Conservation (phyloP, 2,329 filamentous ascomycete species). For the Xylariomycetidae sp. region DNA sequence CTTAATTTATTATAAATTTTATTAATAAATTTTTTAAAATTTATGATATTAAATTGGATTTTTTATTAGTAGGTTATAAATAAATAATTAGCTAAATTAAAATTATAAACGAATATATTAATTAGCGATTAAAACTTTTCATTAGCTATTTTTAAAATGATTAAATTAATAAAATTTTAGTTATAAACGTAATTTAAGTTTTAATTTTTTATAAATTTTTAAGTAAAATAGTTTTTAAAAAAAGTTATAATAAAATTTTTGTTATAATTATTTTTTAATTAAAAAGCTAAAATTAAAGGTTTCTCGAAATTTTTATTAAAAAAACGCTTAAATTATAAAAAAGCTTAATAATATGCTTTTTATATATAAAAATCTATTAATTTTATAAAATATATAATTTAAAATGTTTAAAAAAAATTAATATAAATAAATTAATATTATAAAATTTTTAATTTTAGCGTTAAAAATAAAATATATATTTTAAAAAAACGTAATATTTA, state of each 20-base stretch:
- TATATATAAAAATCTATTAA: neutral
- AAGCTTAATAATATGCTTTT: neutral
- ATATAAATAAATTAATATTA: neutral
- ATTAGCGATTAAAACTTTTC: too few relatives aligned
- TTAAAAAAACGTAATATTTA: neutral
- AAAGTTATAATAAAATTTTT: too few relatives aligned
- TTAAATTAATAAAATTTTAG: too few relatives aligned
- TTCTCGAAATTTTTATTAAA: too few relatives aligned
- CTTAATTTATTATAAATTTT: neutral
- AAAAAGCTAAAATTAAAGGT: too few relatives aligned
- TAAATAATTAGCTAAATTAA: neutral
- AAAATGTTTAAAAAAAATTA: neutral
- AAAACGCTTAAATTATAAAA: neutral
- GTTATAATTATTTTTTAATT: too few relatives aligned
- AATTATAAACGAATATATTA: neutral
- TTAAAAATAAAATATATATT: slow-evolving; percentile 1
- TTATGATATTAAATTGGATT: neutral
- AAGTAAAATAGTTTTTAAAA: too few relatives aligned
- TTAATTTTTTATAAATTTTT: too few relatives aligned
- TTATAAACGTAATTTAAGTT: too few relatives aligned
- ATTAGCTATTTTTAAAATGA: neutral
- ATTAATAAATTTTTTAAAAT: neutral
- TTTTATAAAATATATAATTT: neutral
- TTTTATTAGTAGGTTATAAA: neutral
- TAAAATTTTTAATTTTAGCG: neutral